These are phyloP conservation scores for Malus hybrid DNA, from an alignment of 331 rosid species.

Conservation along the genomic window DNA sequence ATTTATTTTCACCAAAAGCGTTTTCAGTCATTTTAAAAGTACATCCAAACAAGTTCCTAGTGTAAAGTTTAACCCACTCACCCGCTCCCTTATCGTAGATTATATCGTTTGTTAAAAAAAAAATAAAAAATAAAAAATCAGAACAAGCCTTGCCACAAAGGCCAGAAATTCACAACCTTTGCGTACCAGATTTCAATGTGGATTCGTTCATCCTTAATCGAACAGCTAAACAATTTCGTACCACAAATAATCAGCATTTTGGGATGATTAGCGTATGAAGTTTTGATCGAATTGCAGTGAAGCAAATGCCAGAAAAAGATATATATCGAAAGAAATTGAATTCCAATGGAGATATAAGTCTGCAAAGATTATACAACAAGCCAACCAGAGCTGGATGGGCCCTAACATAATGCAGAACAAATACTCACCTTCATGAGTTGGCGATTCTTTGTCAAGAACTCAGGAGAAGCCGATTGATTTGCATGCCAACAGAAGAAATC, in stretches of 20 bases:
- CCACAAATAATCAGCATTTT: background rate
- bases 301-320: background rate
- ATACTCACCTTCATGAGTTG: conserved; percentile 20
- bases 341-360: conserved; percentile 19
- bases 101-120: too few species aligned
- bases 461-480: background rate
- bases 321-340: background rate
- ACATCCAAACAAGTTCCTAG: too few species aligned
- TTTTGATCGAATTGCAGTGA: background rate
- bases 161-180: background rate
- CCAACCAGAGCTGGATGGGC: conserved; percentile 23
- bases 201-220: background rate
- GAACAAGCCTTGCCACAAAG: background rate
- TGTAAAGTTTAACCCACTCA: too few species aligned
- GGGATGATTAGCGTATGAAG: background rate
- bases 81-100: too few species aligned
- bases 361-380: conserved; percentile 28
- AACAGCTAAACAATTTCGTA: background rate
- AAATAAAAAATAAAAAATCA: too few species aligned
- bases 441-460: conserved; percentile 12
- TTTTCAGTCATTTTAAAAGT: too few species aligned
- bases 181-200: background rate
- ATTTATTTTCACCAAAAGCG: too few species aligned
- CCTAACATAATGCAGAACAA: background rate
- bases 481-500: conserved; percentile 12